phyloP scores from a whole-genome alignment of 2,329 filamentous ascomycete species.

The Trichoderma pleuroti region DNA sequence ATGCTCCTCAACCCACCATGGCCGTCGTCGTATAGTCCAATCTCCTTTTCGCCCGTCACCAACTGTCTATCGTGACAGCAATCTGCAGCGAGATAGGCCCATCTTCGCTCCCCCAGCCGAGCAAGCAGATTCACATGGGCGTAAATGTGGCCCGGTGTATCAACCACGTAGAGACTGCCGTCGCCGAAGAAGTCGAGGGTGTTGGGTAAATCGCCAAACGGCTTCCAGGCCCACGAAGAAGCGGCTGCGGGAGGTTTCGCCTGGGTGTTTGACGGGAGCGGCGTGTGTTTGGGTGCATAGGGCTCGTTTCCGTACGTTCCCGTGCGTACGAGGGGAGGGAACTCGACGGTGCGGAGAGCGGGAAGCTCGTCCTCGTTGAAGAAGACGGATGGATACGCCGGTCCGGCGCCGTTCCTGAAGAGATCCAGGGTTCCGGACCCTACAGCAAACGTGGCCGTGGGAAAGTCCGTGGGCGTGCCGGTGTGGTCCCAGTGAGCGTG shows the following conservation, averaged over 20 bases:
- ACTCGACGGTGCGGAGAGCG: neutral
- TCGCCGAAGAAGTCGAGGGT: conserved; percentile 10
- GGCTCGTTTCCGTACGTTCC: conserved; percentile 6
- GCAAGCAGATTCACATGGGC: conserved; percentile 12
- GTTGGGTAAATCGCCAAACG: neutral
- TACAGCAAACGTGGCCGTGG: conserved; percentile 7
- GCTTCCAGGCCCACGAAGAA: neutral
- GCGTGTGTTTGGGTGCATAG: neutral
- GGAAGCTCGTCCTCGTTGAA: neutral
- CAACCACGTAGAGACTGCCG: conserved; percentile 2
- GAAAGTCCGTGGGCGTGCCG: conserved; percentile 3
- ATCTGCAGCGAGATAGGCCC: neutral
- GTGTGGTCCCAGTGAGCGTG: conserved; percentile 10
- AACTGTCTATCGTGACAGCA: conserved; percentile 4
- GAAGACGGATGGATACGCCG: neutral
- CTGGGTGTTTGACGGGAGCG: neutral
- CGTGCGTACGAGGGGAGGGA: neutral
- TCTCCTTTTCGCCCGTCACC: neutral
- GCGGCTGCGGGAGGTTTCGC: neutral
- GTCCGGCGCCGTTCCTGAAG: conserved; percentile 1
- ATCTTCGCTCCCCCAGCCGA: neutral
- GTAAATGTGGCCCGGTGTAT: conserved; percentile 8
- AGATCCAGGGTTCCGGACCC: neutral
- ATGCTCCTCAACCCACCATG: neutral
- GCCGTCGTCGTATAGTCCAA: neutral